Conservation (phyloP, 139 green algal genomes). For the Edaphochlamys debaryana region DNA sequence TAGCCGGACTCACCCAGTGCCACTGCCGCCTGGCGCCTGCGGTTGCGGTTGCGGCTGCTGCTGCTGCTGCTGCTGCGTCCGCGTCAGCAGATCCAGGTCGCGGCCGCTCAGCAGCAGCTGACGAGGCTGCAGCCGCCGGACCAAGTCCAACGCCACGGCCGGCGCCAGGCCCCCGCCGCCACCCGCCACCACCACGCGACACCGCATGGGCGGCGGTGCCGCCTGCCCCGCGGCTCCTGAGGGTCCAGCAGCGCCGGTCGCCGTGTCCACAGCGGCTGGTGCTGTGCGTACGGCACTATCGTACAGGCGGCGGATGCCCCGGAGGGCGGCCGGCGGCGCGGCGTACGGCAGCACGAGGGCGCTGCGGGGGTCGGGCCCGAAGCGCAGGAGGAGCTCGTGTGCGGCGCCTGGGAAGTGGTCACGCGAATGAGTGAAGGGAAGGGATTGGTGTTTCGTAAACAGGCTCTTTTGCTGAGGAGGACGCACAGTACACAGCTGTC, state of each 20-base stretch:
- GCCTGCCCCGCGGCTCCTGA: not conserved
- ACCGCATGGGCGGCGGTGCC: not conserved
- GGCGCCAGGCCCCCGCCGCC: not conserved
- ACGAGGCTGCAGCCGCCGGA: not conserved
- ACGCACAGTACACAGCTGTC: too few species aligned
- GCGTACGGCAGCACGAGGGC: constrained; percentile 1
- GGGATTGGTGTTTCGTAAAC: not conserved
- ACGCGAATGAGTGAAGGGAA: not conserved
- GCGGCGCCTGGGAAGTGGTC: not conserved
- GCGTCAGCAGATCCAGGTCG: constrained; percentile 5
- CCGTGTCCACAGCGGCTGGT: not conserved
- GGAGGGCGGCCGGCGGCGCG: constrained; percentile 6
- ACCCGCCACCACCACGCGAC: not conserved
- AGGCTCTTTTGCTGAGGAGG: too few species aligned
- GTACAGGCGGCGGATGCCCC: constrained; percentile 5
- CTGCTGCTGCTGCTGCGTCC: not conserved
- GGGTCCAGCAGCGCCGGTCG: not conserved
- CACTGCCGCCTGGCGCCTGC: not conserved
- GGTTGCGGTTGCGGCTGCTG: constrained; percentile 6
- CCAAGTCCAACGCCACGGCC: not conserved
- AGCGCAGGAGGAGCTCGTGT: constrained; percentile 12
- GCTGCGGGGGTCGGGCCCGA: constrained; percentile 11
- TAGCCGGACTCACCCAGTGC: too few species aligned
- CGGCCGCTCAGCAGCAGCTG: constrained; percentile 16
- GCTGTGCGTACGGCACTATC: too few species aligned